Base-by-base conservation (phyloP, 441 rosid species). In the Codiaeum variegatum region DNA sequence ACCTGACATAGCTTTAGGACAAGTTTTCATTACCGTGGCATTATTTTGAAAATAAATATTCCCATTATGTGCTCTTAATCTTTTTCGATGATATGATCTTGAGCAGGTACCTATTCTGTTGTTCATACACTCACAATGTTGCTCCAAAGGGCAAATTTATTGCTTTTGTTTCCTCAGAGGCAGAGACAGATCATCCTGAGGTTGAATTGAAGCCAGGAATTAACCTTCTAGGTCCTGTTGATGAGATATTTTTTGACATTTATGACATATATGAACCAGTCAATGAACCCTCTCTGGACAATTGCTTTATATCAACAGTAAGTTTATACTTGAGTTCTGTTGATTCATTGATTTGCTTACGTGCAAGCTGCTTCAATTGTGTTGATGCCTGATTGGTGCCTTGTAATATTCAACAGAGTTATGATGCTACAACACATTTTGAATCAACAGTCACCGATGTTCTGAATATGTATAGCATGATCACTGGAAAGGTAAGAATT, bases 121-220 rank as follows among this genome's bases (percentile, higher is more conserved):
- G 96, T 75, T 92, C 97, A 63, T 92, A 90, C 71, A 65, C 96
- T 47, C 97, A 90, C 82, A 92, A 92, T 73, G 97, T 90, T 36
- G 97, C 97, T 51, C 91, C 96, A 26, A 89, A 89, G 81, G 97
- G 97, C 3, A 90, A 92, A 70, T 92, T 82, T 80, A 90, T 92
- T 64, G 97, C 97, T 19, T 92, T 92, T 80, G 96, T 92, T 60
- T 90, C 96, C 32, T 83, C 93, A 3, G 96, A 89, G 79, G 96
- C 96, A 8, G 97, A 92, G 84, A 90, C 96, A 16, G 91, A 92
- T 70, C 67, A 85, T 65, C 97, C 97, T 62, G 82, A 85, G 73
- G 67, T 56, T 31, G 97, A 92, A 78, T 78, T 92, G 74, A 86
- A 84, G 84, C 91, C 96, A 26, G 97, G 96, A 63, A 82, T 87